Evolutionary conservation across 1,284 basidiomycete species (phyloP).

Genomic region (Cryptococcus maquisensis): DNA sequence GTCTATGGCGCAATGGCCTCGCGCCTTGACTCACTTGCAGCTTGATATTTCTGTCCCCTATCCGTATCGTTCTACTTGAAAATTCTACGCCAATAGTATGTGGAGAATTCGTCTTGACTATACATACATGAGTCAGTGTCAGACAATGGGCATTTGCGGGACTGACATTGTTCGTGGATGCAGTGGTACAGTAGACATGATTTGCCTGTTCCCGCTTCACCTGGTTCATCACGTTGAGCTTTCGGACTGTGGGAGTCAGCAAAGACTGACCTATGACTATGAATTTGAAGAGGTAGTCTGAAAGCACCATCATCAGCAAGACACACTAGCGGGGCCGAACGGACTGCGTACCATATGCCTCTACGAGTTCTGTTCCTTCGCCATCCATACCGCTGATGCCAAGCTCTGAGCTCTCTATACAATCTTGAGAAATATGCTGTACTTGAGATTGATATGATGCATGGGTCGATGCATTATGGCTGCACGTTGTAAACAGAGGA

Average conservation of each 20-base stretch:
- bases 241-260: constrained; percentile 95
- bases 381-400: constrained; percentile 43
- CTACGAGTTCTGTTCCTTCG: constrained; percentile 78
- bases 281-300: constrained; percentile 96
- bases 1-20: neutral
- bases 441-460: neutral
- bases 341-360: constrained; percentile 72
- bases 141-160: neutral
- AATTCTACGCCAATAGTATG: constrained; percentile 98
- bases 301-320: neutral
- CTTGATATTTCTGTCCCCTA: constrained; percentile 90
- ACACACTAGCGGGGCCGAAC: neutral
- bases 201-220: constrained; percentile 94
- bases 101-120: constrained; percentile 93
- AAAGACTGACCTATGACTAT: constrained; percentile 88
- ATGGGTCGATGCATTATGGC: neutral
- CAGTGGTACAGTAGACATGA: constrained; percentile 94
- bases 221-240: constrained; percentile 56
- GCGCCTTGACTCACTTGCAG: constrained; percentile 64
- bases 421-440: no score
- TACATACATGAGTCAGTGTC: neutral
- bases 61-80: constrained; percentile 77
- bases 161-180: constrained; percentile 86
- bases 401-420: neutral
- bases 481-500: no score